These are phyloP conservation scores for Irpex lacteus DNA, from an alignment of 1,284 basidiomycete genomes.

Conservation along the genomic window DNA sequence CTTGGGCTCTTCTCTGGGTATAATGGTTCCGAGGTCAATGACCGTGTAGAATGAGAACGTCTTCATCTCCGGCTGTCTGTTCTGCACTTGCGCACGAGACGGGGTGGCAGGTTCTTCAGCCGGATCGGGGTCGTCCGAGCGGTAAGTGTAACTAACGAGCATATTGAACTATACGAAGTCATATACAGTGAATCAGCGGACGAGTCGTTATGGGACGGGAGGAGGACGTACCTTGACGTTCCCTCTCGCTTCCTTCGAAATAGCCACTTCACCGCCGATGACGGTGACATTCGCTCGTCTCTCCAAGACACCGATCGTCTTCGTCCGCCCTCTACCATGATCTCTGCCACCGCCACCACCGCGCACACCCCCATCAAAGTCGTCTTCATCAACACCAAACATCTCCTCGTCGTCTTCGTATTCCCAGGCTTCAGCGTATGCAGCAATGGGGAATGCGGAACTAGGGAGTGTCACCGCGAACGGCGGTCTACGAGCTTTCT, in stretches of 20 bases:
- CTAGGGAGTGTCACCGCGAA: slow-evolving; percentile 79
- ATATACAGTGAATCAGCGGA: too few relatives aligned
- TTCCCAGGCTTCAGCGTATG: slow-evolving; percentile 94
- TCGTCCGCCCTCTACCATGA: slow-evolving; percentile 49
- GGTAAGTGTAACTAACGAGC: slow-evolving; percentile 89
- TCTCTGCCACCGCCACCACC: slow-evolving; percentile 28
- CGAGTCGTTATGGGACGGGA: too few relatives aligned
- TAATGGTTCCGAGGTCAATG: slow-evolving; percentile 71
- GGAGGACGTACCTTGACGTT: slow-evolving; percentile 60
- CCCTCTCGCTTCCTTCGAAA: slow-evolving; percentile 72
- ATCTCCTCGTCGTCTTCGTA: slow-evolving; percentile 91
- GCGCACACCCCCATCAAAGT: slow-evolving; percentile 37
- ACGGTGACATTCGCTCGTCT: slow-evolving; percentile 85
- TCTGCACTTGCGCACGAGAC: slow-evolving; percentile 37
- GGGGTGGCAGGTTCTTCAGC: slow-evolving; percentile 49
- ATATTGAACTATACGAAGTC: slow-evolving; percentile 73
- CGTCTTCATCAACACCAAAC: slow-evolving; percentile 64
- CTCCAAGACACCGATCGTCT: slow-evolving; percentile 78
- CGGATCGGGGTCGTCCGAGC: slow-evolving; percentile 73
- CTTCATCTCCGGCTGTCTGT: slow-evolving; percentile 64
- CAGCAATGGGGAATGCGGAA: slow-evolving; percentile 75
- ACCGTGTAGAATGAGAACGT: slow-evolving; percentile 86
- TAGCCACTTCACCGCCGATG: slow-evolving; percentile 79
- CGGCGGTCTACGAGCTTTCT: slow-evolving; percentile 61
- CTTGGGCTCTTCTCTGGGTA: slow-evolving; percentile 52